Base-by-base conservation (phyloP, 2,329 filamentous ascomycete genomes). In the Colletotrichum godetiae region DNA sequence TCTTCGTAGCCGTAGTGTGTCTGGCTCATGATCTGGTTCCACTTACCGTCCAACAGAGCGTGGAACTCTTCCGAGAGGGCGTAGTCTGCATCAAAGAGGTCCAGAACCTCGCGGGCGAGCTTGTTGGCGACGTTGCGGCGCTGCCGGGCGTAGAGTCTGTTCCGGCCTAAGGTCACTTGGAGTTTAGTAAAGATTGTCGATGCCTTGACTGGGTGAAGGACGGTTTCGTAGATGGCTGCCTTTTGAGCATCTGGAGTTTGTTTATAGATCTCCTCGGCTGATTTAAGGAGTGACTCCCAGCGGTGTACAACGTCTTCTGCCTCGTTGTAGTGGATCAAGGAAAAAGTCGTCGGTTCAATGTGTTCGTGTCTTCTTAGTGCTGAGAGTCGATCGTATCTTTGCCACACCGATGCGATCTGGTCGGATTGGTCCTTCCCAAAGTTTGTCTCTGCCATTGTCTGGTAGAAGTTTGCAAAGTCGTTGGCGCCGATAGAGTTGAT, bases 301-400 rank as follows among this genome's bases (percentile, higher is more conserved):
- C 60, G 67, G 64, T 88, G 79, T 1, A 90, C 80, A 3, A 92
- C 83, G 0, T 78, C 82, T 60, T 92, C 89, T 2, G 88, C 89
- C 78, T 92, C 91, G 55, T 87, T 82, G 76, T 92, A 91, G 81
- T 92, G 88, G 66, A 91, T 82, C 3, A 90, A 79, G 3, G 87
- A 89, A 79, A 88, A 92, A 1, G 86, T 90, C 2, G 82, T 84
- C 0, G 87, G 83, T 27, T 91, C 89, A 1, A 92, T 82, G 37
- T 90, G 85, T 76, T 92, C 91, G 73, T 89, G 91, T 76, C 91
- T 91, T 53, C 90, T 85, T 56, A 90, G 83, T 3, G 87, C 87
- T 11, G 84, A 80, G 0, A 85, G 76, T 0, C 79, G 77, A 37
- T 88, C 87, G 75, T 91, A 91, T 52, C 86, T 86, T 65, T 88